Conservation (phyloP, 106 monocot genomes). For the Agapanthus africanus region DNA sequence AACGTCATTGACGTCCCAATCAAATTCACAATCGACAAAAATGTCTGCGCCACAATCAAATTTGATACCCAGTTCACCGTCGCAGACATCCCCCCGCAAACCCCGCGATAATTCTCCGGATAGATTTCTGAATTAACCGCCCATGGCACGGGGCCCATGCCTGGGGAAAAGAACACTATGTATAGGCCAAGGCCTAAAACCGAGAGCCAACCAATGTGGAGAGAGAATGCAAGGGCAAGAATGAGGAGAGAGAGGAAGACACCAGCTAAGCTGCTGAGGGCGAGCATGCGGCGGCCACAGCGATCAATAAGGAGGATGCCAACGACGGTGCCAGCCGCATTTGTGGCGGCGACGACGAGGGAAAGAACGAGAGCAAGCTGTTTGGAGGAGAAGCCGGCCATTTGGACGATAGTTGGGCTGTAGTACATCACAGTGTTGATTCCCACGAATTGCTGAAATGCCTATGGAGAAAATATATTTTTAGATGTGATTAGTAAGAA, state of each 20-base stretch:
- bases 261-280: slow-evolving; percentile 56
- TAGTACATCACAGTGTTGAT: slow-evolving; percentile 99
- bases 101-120: slow-evolving; percentile 73
- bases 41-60: slow-evolving; percentile 78
- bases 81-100: slow-evolving; percentile 91
- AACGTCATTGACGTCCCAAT: slow-evolving; percentile 71
- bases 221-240: slow-evolving; percentile 57
- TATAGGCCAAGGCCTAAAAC: slow-evolving; percentile 76
- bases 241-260: slow-evolving; percentile 63
- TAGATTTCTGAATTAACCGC: slow-evolving; percentile 95
- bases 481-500: too few species aligned
- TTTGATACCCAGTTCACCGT: slow-evolving; percentile 93
- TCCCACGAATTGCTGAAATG: slow-evolving; percentile 96
- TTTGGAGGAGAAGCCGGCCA: slow-evolving; percentile 99
- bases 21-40: slow-evolving; percentile 47
- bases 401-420: slow-evolving; percentile 96
- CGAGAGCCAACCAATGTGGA: slow-evolving; percentile 66
- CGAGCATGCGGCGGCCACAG: slow-evolving; percentile 66
- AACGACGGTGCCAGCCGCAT: slow-evolving; percentile 62
- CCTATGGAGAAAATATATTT: slow-evolving; percentile 41
- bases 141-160: slow-evolving; percentile 99
- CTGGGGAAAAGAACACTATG: slow-evolving; percentile 77
- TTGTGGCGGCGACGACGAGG: slow-evolving; percentile 75
- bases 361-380: slow-evolving; percentile 74
- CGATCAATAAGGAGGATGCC: slow-evolving; percentile 86